Percentiles rank a stretch among this genome's conserved stretches.
Conservation (phyloP, 192 early-diverging fungal genomes). For the Tieghemiomyces parasiticus region DNA sequence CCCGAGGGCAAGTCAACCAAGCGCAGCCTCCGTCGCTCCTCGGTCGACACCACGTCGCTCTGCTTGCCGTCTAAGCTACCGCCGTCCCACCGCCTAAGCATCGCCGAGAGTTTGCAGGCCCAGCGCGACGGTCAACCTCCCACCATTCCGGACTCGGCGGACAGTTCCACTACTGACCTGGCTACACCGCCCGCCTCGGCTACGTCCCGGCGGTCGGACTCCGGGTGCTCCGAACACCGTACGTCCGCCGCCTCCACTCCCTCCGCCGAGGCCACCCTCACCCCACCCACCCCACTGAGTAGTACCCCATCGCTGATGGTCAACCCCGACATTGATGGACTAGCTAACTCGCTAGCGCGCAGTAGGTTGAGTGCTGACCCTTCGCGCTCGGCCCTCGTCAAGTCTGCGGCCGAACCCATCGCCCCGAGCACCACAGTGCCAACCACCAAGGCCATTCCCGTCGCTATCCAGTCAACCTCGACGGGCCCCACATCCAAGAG, state of each 20-base stretch:
- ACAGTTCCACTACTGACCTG: not conserved
- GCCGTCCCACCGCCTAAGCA: slow-evolving; percentile 3
- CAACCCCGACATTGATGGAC: not conserved
- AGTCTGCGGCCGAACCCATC: too few species aligned
- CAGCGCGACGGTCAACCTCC: not conserved
- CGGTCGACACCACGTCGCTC: not conserved
- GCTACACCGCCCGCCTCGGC: not conserved
- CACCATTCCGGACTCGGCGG: not conserved
- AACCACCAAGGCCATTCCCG: too few species aligned
- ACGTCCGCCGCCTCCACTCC: not conserved
- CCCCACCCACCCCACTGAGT: not conserved
- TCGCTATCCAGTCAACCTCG: too few species aligned
- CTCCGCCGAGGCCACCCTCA: slow-evolving; percentile 1
- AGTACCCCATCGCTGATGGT: not conserved
- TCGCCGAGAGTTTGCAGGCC: not conserved
- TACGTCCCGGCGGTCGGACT: not conserved
- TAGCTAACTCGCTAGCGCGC: too few species aligned
- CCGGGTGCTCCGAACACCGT: not conserved
- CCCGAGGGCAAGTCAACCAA: not conserved
- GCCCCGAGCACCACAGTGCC: too few species aligned
- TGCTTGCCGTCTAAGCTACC: slow-evolving; percentile 2
- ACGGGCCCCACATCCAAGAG: too few species aligned
- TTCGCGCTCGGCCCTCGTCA: too few species aligned
- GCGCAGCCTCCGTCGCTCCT: not conserved
- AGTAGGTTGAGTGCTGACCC: too few species aligned